Base-by-base conservation (phyloP, 495 filamentous ascomycete genomes). In the Amorphotheca resinae region DNA sequence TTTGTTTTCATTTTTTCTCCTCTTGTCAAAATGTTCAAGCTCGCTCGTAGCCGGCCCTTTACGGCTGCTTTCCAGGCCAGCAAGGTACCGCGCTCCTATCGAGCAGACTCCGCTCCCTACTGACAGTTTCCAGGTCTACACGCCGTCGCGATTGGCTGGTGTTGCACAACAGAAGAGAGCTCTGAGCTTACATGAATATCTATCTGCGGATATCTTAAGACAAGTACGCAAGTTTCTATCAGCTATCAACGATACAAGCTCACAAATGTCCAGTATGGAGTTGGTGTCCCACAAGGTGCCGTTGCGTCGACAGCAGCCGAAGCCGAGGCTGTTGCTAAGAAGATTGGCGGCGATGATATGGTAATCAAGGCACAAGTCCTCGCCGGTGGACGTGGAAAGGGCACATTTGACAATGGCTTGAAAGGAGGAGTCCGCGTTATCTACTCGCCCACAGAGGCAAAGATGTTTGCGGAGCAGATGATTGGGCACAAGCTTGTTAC, bases 281-380 rank as follows among this genome's bases (percentile, higher is more conserved):
- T 98, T 54, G 86, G 84, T 53, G 83, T 94, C 22, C 91, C 91
- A 38, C 79, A 81, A 58, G 91, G 91, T 53, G 68, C 80, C 56
- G 86, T 89, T 48, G 91, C 91, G 47, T 76, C 72, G 54, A 79
- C 74, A 25, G 77, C 82, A 15, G 77, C 80, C 55, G 93, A 96
- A 67, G 91, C 91, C 33, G 91, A 95, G 72, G 73, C 74, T 50
- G 74, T 95, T 52, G 91, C 91, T 28, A 88, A 86, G 67, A 67
- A 79, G 44, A 86, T 98, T 58, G 85, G 80, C 53, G 84, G 81
- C 54, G 91, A 93, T 58, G 91, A 98, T 60, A 84, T 95, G 81
- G 91, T 98, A 49, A 95, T 98, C 74, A 98, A 98, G 76, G 91
- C 91, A 43, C 91, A 98, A 72, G 93, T 98, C 38, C 79, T 98